Evolutionary conservation across 23 red algal genomes (phyloP), one percentile per base, ranked within the genome.

Genomic region (Gracilaria domingensis): DNA sequence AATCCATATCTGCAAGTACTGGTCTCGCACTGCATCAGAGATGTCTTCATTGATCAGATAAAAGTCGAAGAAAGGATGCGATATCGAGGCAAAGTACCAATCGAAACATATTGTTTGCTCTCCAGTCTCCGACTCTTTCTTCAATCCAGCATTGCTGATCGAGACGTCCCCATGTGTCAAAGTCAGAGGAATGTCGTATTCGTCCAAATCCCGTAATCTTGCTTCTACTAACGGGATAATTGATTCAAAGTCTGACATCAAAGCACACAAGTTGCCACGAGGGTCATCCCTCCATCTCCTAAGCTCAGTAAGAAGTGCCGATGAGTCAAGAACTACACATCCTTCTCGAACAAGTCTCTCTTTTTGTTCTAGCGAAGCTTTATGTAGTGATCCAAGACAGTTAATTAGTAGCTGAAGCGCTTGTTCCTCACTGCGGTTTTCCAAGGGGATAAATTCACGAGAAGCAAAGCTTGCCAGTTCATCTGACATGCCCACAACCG

Each of bases 11-110:
- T 75, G 36, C 34, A 75, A 49, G 42, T 75, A 75, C 24, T 35
- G 42, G 36, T 49, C 36, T 23, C 70, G 35, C 35, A 36, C 70
- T 75, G 35, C 70, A 24, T 30, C 70, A 40, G 70, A 75, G 35
- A 75, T 75, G 70, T 75, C 11, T 75, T 75, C 70, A 49, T 75
- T n/a, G 12, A 75, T 75, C 42, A 45, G 36, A 45, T 75, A 29
- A n/a, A 75, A 75, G 70, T 75, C 70, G 42, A 11, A 75, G 23
- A 75, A 75, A 45, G 70, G 70, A 35, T 75, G 70, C 20, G 70
- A 75, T 75, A 75, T 30, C 21, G 70, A n/a, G 34, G 70, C 70
- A 49, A 75, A 75, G 35, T 75, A 35, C 70, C 70, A 75, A 40
- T 75, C 70, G 42, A 36, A 75, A 5, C 11, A 40, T 6, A 75